These are phyloP conservation scores for Fraxinus sp. DNA, from an alignment of 305 asterid genomes.

Conservation along the genomic window DNA sequence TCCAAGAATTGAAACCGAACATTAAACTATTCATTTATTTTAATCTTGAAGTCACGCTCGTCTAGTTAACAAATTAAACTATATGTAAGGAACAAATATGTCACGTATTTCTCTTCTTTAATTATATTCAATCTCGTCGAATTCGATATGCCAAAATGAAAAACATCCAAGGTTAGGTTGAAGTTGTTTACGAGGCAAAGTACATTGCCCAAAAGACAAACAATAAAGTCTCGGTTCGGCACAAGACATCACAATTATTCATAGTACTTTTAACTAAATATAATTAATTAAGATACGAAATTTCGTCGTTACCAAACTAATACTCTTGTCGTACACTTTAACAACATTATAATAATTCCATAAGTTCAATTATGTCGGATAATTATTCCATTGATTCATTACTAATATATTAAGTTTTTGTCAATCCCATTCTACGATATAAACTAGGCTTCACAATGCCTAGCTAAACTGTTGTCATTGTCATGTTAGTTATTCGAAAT, in stretches of 20 bases:
- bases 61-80: background rate
- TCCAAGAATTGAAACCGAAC: background rate
- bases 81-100: no score
- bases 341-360: constrained; percentile 29
- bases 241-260: background rate
- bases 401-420: constrained; percentile 11
- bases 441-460: constrained; percentile 27
- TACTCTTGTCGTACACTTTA: constrained; percentile 30
- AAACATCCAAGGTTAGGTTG: background rate
- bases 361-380: constrained; percentile 37
- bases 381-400: constrained; percentile 34
- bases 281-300: background rate
- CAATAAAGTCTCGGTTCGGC: background rate
- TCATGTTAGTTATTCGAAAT: constrained; percentile 50
- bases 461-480: constrained; percentile 36
- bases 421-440: constrained; percentile 21
- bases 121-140: background rate
- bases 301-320: constrained; percentile 28
- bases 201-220: background rate
- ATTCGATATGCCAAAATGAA: background rate
- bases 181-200: background rate
- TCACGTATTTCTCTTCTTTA: background rate
- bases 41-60: background rate
- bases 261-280: background rate
- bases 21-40: background rate